A percentile compares a stretch with the other conserved stretches of the same genome.
These are phyloP conservation scores for Rhinocladiella similis DNA, from an alignment of 2,329 filamentous ascomycete genomes.

Conservation along the genomic window DNA sequence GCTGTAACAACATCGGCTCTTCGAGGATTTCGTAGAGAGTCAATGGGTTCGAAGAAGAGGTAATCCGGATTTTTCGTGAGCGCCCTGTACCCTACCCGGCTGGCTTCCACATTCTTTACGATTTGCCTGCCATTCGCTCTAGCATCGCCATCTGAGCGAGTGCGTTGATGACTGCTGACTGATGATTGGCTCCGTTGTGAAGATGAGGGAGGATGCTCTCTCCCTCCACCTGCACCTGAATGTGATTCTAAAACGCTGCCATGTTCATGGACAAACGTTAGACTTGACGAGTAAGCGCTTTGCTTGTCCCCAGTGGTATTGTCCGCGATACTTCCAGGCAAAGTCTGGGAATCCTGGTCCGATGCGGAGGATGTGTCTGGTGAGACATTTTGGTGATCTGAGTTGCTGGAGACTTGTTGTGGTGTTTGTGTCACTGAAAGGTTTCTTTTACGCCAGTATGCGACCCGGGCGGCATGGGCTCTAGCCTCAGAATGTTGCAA, in stretches of 20 bases:
- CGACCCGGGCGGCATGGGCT: constrained; percentile 21
- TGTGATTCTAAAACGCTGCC: background rate
- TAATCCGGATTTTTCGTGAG: constrained; percentile 11
- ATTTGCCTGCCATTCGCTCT: background rate
- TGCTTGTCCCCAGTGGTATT: no score
- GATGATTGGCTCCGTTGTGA: background rate
- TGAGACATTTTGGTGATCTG: background rate
- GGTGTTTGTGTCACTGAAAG: background rate
- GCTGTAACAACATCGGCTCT: constrained; percentile 17
- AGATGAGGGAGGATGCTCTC: no score
- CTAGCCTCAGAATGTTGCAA: constrained; percentile 23
- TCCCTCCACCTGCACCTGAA: no score
- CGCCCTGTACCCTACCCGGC: background rate
- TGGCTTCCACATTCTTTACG: no score
- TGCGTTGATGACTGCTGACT: background rate
- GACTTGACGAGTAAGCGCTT: no score
- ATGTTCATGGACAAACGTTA: no score
- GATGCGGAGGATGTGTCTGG: background rate
- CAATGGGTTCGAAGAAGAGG: constrained; percentile 17
- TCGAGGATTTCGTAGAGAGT: constrained; percentile 10
- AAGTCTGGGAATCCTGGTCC: background rate
- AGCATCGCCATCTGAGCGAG: background rate
- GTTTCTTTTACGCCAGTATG: constrained; percentile 22
- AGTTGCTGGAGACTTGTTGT: background rate
- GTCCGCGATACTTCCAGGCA: no score